Conservation (phyloP, 1,139 yeast species). For the Pichia sp. region DNA sequence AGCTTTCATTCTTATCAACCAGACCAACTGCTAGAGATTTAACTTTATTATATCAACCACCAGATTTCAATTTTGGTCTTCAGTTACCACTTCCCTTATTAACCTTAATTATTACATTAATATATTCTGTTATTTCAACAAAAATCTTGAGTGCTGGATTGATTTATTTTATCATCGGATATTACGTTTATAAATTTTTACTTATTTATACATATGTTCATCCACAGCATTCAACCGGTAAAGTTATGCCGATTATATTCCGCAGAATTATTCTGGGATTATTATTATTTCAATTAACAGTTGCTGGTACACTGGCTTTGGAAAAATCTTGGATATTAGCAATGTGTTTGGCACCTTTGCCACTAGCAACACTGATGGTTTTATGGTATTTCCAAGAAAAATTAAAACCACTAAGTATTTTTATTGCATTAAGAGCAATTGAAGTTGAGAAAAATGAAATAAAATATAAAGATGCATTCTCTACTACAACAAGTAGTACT, state of each 20-base stretch:
- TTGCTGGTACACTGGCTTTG: constrained; percentile 84
- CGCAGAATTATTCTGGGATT: constrained; percentile 68
- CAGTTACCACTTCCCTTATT: constrained; percentile 77
- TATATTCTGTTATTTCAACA: constrained; percentile 73
- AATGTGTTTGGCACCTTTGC: constrained; percentile 65
- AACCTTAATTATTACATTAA: constrained; percentile 65
- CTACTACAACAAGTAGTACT: neutral
- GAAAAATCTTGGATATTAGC: constrained; percentile 74
- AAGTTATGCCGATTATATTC: constrained; percentile 79
- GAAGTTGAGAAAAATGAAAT: constrained; percentile 16
- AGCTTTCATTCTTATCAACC: neutral
- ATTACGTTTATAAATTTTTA: constrained; percentile 75
- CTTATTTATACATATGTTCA: constrained; percentile 74
- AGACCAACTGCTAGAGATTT: constrained; percentile 44
- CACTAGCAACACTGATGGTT: constrained; percentile 58
- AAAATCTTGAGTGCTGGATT: constrained; percentile 70
- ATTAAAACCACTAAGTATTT: constrained; percentile 72
- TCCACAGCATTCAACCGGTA: constrained; percentile 85
- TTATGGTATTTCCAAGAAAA: constrained; percentile 79
- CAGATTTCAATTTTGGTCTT: constrained; percentile 73
- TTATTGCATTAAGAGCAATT: constrained; percentile 77
- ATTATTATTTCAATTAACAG: constrained; percentile 74
- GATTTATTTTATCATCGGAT: constrained; percentile 67
- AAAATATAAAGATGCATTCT: neutral
- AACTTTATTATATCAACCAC: constrained; percentile 67